Conservation (phyloP, 345 rosid species). For the Salix caprea region DNA sequence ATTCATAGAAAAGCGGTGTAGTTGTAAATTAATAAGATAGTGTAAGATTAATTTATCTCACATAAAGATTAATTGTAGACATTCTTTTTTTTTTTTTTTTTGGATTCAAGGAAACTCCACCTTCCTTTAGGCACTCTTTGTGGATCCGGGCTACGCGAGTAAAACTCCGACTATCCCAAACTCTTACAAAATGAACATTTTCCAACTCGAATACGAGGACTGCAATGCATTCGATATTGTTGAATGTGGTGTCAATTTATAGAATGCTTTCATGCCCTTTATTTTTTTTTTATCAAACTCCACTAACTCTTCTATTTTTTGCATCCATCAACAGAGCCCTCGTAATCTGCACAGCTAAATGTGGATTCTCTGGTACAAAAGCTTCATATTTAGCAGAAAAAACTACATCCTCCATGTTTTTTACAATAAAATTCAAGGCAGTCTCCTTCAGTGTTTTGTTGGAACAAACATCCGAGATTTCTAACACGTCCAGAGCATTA, state of each 20-base stretch:
- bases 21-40: no score
- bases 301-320: constrained; percentile 29
- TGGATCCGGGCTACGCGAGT: no score
- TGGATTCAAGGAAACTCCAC: no score
- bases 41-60: no score
- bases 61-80: no score
- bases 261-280: background rate
- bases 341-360: constrained; percentile 59
- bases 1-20: no score
- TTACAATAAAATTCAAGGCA: constrained; percentile 47
- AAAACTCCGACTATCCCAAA: no score
- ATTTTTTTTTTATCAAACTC: background rate
- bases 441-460: constrained; percentile 46
- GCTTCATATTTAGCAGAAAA: constrained; percentile 53
- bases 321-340: constrained; percentile 56
- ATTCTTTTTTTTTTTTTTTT: no score
- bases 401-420: constrained; percentile 58
- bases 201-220: accelerated
- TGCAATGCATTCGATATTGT: no score
- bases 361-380: constrained; percentile 53
- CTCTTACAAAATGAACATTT: no score
- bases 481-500: constrained; percentile 57
- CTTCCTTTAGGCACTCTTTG: no score
- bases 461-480: constrained; percentile 56
- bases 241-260: no score